phyloP scores from a whole-genome alignment of 2,329 filamentous ascomycete species.

The Fusarium scirpi region DNA sequence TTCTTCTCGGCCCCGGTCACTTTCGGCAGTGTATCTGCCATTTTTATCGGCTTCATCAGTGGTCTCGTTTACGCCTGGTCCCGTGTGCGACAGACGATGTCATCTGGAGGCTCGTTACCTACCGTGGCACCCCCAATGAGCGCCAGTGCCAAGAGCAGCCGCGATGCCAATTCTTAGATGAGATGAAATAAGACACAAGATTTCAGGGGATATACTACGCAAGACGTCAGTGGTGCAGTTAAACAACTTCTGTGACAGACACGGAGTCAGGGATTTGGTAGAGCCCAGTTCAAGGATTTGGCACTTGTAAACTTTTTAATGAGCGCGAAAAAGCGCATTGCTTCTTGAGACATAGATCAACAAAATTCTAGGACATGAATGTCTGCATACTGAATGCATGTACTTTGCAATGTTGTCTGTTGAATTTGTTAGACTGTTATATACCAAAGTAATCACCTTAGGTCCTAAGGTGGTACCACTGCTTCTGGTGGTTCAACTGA shows the following conservation, averaged over 20 bases:
- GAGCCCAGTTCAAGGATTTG: conserved; percentile 9
- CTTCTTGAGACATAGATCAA: conserved; percentile 17
- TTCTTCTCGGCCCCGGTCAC: conserved; percentile 97
- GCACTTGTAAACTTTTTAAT: conserved; percentile 33
- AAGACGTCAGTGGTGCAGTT: conserved; percentile 3
- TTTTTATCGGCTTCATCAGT: conserved; percentile 89
- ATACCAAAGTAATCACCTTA: too few species aligned
- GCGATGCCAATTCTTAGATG: conserved; percentile 75
- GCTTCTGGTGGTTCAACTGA: background rate
- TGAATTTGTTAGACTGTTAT: background rate
- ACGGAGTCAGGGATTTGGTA: background rate
- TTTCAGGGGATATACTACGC: background rate
- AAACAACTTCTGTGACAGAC: background rate
- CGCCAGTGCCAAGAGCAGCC: conserved; percentile 90
- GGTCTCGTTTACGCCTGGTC: conserved; percentile 84
- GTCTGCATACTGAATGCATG: background rate
- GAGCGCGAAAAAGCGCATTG: conserved; percentile 12
- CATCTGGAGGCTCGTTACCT: conserved; percentile 74
- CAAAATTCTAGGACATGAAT: conserved; percentile 18
- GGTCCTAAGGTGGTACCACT: too few species aligned
- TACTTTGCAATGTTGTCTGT: background rate
- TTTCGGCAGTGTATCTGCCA: conserved; percentile 90
- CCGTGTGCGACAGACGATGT: conserved; percentile 77
- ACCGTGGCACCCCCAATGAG: conserved; percentile 79
- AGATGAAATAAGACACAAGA: background rate